Evolutionary conservation across 163 green algal genomes (phyloP).

Genomic region (Chlorella variabilis): DNA sequence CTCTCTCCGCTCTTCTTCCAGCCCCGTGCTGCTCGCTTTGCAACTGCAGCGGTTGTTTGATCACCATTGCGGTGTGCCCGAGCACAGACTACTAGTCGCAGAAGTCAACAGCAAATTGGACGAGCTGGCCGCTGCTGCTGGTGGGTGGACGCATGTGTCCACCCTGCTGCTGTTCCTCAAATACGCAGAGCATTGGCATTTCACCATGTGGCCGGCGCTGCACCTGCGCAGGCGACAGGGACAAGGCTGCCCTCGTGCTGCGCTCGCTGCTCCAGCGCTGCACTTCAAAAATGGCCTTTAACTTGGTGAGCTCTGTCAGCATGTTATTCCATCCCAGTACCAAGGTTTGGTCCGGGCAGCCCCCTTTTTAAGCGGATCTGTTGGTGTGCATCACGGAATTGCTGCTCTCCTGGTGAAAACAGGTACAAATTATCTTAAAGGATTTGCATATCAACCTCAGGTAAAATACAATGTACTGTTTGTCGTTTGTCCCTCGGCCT

Average conservation of each 20-base stretch:
- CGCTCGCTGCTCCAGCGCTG: background rate
- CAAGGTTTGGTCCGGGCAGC: no score
- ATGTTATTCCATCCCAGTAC: background rate
- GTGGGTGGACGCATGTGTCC: no score
- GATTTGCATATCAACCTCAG: background rate
- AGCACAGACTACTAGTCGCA: background rate
- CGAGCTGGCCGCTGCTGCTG: background rate
- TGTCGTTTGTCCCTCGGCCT: background rate
- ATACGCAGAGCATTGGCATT: no score
- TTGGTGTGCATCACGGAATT: background rate
- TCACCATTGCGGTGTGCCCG: background rate
- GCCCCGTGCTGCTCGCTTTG: background rate
- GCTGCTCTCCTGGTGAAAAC: background rate
- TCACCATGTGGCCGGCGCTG: background rate
- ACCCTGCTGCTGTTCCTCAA: no score
- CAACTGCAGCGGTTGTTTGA: background rate
- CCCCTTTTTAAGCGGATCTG: background rate
- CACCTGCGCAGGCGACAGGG: background rate
- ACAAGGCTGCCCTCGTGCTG: background rate
- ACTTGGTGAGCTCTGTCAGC: constrained; percentile 3
- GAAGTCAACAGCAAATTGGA: constrained; percentile 11
- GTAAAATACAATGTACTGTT: background rate
- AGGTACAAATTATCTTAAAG: constrained; percentile 11
- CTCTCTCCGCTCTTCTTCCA: background rate
- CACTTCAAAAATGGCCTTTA: background rate